Evolutionary conservation across 1,284 basidiomycete genomes (phyloP).

Genomic region (Leccinum pallidistipes): DNA sequence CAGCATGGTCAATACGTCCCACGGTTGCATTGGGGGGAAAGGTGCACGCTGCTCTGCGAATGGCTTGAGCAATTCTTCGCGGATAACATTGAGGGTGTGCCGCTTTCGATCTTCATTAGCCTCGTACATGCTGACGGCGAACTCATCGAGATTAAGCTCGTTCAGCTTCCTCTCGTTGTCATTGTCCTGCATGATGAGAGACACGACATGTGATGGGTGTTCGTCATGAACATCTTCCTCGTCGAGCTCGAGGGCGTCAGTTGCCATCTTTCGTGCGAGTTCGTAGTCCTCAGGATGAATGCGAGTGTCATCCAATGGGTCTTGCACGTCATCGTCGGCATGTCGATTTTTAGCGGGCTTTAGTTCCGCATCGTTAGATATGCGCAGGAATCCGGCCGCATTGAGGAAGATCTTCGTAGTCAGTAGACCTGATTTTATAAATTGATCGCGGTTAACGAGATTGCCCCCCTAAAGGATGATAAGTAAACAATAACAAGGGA

Average conservation of each 20-base stretch:
- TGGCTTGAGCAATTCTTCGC: constrained; percentile 84
- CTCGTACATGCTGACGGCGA: constrained; percentile 89
- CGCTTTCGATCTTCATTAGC: constrained; percentile 86
- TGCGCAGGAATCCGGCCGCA: constrained; percentile 87
- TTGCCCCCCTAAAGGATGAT: constrained; percentile 66
- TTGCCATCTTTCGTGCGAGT: constrained; percentile 97
- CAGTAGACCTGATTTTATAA: constrained; percentile 77
- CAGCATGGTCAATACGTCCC: constrained; percentile 93
- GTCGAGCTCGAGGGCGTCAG: constrained; percentile 93
- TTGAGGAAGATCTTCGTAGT: constrained; percentile 91
- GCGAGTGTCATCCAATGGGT: constrained; percentile 93
- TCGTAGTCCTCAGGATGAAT: constrained; percentile 99
- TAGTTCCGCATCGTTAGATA: constrained; percentile 69
- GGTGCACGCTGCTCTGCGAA: constrained; percentile 77
- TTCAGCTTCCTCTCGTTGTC: constrained; percentile 83
- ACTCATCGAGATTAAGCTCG: constrained; percentile 95
- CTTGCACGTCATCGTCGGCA: constrained; percentile 73
- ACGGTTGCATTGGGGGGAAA: constrained; percentile 69
- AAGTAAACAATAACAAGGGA: constrained; percentile 10
- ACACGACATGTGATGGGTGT: constrained; percentile 86
- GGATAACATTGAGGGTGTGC: constrained; percentile 85
- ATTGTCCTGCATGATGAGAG: constrained; percentile 81
- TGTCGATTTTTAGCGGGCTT: constrained; percentile 65
- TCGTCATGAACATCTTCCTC: constrained; percentile 92
- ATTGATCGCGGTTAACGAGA: constrained; percentile 81